Conservation (phyloP, 78 protist genomes). For the Monosiga brevicollis region DNA sequence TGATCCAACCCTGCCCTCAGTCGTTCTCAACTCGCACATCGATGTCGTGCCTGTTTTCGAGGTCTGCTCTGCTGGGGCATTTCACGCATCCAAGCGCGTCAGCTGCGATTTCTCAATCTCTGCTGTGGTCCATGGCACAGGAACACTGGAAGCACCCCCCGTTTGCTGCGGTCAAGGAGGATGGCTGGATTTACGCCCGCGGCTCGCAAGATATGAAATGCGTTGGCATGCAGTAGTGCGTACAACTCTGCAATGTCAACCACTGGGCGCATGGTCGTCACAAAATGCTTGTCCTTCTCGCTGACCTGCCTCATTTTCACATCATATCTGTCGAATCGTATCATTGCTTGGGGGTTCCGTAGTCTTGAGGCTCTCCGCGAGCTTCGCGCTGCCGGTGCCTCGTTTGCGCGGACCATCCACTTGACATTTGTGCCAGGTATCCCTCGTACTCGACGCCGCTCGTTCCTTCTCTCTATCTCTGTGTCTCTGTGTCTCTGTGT, state of each 20-base stretch:
- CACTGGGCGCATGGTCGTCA: too few relatives aligned
- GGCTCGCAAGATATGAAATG: slow-evolving; percentile 91
- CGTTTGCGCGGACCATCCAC: too few relatives aligned
- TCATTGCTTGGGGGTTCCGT: not conserved
- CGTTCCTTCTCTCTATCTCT: not conserved
- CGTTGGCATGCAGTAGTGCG: slow-evolving; percentile 67
- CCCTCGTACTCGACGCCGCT: not conserved
- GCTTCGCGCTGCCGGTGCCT: too few relatives aligned
- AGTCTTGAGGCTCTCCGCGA: not conserved
- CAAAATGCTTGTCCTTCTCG: too few relatives aligned
- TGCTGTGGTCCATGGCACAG: slow-evolving; percentile 49
- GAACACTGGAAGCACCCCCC: slow-evolving; percentile 50
- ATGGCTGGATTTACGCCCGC: slow-evolving; percentile 57
- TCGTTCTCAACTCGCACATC: slow-evolving; percentile 65
- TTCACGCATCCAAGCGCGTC: too few relatives aligned
- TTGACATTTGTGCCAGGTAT: not conserved
- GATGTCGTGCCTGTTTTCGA: slow-evolving; percentile 44
- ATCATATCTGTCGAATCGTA: not conserved
- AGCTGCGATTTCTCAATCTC: too few relatives aligned
- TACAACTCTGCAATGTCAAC: too few relatives aligned
- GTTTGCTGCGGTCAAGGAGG: slow-evolving; percentile 36
- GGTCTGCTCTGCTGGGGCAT: too few relatives aligned
- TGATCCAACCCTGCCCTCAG: slow-evolving; percentile 42
- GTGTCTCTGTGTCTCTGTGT: not conserved
- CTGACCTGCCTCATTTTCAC: not conserved